These are phyloP conservation scores for Wallemia hederae DNA, from an alignment of 1,284 basidiomycete genomes.

Conservation along the genomic window DNA sequence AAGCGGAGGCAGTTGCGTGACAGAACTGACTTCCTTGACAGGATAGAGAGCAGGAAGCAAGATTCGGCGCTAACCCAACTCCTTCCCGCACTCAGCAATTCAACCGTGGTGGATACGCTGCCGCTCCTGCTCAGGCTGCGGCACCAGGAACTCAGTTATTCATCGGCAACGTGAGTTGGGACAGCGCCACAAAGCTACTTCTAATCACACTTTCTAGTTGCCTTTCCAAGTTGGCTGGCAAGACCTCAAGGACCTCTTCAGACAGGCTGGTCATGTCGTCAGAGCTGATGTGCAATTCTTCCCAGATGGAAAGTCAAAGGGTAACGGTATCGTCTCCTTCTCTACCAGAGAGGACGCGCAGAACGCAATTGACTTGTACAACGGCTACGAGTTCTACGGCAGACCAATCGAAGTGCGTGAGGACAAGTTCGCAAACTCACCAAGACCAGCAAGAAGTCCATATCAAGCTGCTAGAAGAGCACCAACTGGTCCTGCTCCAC, in stretches of 20 bases:
- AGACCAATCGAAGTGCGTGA: conserved; percentile 73
- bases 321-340: conserved; percentile 74
- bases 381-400: conserved; percentile 81
- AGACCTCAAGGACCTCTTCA: conserved; percentile 88
- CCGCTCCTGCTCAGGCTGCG: conserved; percentile 6
- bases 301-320: conserved; percentile 59
- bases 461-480: background rate
- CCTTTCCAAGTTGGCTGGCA: conserved; percentile 68
- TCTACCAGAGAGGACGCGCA: conserved; percentile 67
- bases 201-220: background rate
- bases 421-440: conserved; percentile 14
- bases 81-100: conserved; percentile 17
- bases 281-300: conserved; percentile 80
- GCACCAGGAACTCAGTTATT: background rate
- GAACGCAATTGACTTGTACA: conserved; percentile 77
- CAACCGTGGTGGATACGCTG: conserved; percentile 9
- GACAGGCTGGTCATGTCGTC: conserved; percentile 71
- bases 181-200: background rate
- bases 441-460: background rate
- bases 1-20: background rate
- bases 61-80: conserved; percentile 74
- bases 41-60: conserved; percentile 86
- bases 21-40: conserved; percentile 14
- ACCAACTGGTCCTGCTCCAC: conserved; percentile 1
- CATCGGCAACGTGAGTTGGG: background rate